Evolutionary conservation across 2,329 filamentous ascomycete species (phyloP), one percentile per base, ranked within the genome.

Genomic region (Annulohypoxylon truncatum): DNA sequence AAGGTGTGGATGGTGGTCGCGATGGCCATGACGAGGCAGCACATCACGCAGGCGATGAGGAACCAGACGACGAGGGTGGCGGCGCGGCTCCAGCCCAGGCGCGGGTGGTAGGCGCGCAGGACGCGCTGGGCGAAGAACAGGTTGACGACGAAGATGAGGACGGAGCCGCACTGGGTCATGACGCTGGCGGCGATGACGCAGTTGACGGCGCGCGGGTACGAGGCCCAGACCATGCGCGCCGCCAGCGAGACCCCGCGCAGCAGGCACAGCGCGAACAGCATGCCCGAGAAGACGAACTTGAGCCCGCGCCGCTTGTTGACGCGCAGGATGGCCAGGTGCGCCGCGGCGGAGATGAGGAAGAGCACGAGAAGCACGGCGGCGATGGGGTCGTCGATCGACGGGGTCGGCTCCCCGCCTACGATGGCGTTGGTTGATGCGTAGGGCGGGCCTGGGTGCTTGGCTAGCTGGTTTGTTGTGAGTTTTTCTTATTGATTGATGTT

Each of bases 141-240:
- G 79, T 97, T 96, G 78, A 93, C 81, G 72, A 95, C 80, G 78
- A 92, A 95, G 24, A 96, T 81, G 6, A 96, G 78, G 31, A 96
- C 76, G 13, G 94, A 88, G 42, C 92, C 93, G 0, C 91, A 89
- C 46, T 89, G 87, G 61, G 92, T 87, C 72, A 96, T 89, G 74
- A 96, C 86, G 69, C 83, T 83, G 2, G 91, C 87, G 6, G 90
- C 88, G 64, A 89, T 84, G 72, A 81, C 82, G 60, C 88, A 70
- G 59, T 76, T 71, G 54, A 79, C 64, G 71, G 81, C 77, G 57
- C 46, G 68, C 0, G 82, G 81, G 31, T 78, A 70, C 38, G 77
- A 78, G 22, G 84, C 82, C 85, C 84, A 88, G 58, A 79, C 84
- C 70, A 87, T 84, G 60, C 85, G 83, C 71, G 87, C 77, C 31